Conservation (phyloP, 441 rosid genomes). For the Breynia disticha region DNA sequence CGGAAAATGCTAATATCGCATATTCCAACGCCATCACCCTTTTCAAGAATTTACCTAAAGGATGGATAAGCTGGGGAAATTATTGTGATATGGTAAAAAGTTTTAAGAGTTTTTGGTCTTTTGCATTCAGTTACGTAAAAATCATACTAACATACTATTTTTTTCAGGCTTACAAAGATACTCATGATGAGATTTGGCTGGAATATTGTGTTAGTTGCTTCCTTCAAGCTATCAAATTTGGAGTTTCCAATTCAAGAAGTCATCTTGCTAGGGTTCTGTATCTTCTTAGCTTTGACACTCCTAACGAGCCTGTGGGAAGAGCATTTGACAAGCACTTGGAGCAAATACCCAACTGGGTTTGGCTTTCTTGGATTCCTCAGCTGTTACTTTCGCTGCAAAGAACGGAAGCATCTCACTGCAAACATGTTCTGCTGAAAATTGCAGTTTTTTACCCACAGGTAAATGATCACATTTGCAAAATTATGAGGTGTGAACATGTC, state of each 20-base stretch:
- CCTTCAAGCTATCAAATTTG: constrained; percentile 98
- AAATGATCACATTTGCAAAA: constrained; percentile 1
- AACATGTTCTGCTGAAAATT: constrained; percentile 82
- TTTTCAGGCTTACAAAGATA: constrained; percentile 79
- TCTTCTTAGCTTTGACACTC: constrained; percentile 95
- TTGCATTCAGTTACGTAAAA: constrained; percentile 1
- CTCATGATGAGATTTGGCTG: constrained; percentile 87
- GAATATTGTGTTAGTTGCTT: constrained; percentile 98
- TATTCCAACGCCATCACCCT: constrained; percentile 85
- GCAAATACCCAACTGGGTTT: constrained; percentile 97
- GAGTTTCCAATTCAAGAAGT: constrained; percentile 91
- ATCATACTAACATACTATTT: background rate
- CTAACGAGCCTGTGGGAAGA: constrained; percentile 90
- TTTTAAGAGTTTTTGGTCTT: constrained; percentile 15
- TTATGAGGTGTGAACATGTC: no score
- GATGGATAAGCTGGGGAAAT: constrained; percentile 99
- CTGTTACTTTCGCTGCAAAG: constrained; percentile 95
- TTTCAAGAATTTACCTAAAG: constrained; percentile 87
- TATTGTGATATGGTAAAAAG: constrained; percentile 84
- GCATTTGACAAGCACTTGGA: constrained; percentile 90
- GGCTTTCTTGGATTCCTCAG: constrained; percentile 99
- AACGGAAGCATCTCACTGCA: constrained; percentile 95
- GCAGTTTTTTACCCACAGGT: constrained; percentile 95
- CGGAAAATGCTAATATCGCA: constrained; percentile 76
- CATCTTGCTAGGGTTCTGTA: constrained; percentile 94